Percentiles rank a stretch among this genome's conserved stretches.
Evolutionary conservation across 306 rosid genomes (phyloP).

Genomic region (Prunus fruticosa): DNA sequence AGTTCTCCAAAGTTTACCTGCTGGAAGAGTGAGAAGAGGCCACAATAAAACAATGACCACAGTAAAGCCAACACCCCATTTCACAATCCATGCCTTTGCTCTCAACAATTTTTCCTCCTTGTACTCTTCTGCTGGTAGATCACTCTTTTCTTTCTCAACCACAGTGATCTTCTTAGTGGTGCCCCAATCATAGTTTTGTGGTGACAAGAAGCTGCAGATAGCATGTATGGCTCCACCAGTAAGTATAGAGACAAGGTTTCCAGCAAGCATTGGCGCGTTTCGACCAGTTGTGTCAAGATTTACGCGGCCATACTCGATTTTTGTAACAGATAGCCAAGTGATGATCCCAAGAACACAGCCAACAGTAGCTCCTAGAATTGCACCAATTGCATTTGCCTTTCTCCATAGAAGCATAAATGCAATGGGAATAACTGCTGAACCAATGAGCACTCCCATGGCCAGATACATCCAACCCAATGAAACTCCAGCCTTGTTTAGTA

Average conservation of each 20-base stretch:
- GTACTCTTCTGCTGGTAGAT: constrained; percentile 68
- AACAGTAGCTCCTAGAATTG: constrained; percentile 63
- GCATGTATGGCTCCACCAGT: constrained; percentile 70
- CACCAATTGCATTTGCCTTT: constrained; percentile 80
- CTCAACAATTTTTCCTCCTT: constrained; percentile 54
- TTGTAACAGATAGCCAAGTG: constrained; percentile 74
- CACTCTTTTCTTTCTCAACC: constrained; percentile 76
- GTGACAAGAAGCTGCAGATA: constrained; percentile 58
- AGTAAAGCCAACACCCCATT: constrained; percentile 85
- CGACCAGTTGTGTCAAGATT: constrained; percentile 78
- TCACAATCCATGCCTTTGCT: constrained; percentile 80
- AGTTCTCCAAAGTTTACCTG: constrained; percentile 40
- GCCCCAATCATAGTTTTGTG: constrained; percentile 90
- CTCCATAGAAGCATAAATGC: constrained; percentile 91
- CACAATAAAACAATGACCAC: constrained; percentile 67
- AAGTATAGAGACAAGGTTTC: constrained; percentile 79
- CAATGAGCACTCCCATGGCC: constrained; percentile 87
- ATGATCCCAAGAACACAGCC: constrained; percentile 78
- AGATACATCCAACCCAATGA: constrained; percentile 96
- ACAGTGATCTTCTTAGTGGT: constrained; percentile 67
- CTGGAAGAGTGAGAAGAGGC: constrained; percentile 86
- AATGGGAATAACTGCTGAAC: constrained; percentile 91
- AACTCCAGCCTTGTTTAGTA: constrained; percentile 79
- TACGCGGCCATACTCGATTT: constrained; percentile 60
- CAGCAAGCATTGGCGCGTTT: constrained; percentile 94